Conservation (phyloP, 2,329 filamentous ascomycete genomes). For the Pyricularia pennisetigena region DNA sequence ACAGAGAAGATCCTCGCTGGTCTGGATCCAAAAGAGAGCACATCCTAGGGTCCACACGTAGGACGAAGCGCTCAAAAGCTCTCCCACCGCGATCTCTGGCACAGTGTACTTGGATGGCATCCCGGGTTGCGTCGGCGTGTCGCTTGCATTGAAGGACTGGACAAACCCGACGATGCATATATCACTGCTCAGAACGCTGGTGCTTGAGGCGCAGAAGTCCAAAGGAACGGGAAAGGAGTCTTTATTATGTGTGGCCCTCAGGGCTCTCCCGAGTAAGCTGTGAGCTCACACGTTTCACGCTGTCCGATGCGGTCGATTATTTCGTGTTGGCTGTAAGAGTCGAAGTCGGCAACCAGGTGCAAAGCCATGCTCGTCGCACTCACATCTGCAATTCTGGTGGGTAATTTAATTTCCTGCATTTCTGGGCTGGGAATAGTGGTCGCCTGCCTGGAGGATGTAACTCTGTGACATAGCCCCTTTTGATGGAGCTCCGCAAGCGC, state of each 20-base stretch:
- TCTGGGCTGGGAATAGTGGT: neutral
- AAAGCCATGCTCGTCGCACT: slow-evolving; percentile 12
- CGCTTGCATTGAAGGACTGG: slow-evolving; percentile 10
- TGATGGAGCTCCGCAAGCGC: slow-evolving; percentile 12
- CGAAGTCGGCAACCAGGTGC: slow-evolving; percentile 8
- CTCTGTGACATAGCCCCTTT: slow-evolving; percentile 13
- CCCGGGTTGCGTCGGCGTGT: slow-evolving; percentile 5
- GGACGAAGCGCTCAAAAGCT: slow-evolving; percentile 8
- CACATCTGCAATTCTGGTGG: slow-evolving; percentile 8
- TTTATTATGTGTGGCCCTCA: slow-evolving; percentile 11
- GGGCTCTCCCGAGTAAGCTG: slow-evolving; percentile 7
- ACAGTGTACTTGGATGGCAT: slow-evolving; percentile 11
- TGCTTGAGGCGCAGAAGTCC: slow-evolving; percentile 9
- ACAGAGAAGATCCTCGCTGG: slow-evolving; percentile 11
- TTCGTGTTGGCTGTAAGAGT: slow-evolving; percentile 7
- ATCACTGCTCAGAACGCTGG: slow-evolving; percentile 9
- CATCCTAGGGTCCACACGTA: slow-evolving; percentile 14
- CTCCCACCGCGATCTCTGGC: slow-evolving; percentile 13
- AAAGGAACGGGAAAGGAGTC: slow-evolving; percentile 11
- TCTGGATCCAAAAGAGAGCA: slow-evolving; percentile 10
- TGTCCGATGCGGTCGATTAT: slow-evolving; percentile 6
- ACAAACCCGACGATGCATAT: slow-evolving; percentile 15
- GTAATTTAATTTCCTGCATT: neutral
- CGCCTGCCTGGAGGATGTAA: slow-evolving; percentile 6
- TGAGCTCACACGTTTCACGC: slow-evolving; percentile 5